Percentiles rank a stretch among this genome's conserved stretches.
phyloP scores from a whole-genome alignment of 805 yeast species.

The Candida dajiaensis region DNA sequence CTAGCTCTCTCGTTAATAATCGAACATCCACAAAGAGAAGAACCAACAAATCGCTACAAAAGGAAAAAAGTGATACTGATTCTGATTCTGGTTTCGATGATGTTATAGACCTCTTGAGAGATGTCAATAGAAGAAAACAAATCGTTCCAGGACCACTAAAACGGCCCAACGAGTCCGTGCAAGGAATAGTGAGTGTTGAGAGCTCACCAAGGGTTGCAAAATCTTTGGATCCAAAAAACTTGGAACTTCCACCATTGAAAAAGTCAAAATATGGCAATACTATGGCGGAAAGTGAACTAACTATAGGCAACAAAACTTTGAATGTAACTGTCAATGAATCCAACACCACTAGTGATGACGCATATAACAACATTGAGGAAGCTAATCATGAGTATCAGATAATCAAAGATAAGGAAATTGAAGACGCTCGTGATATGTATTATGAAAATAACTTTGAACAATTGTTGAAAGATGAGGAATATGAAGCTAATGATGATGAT shows the following conservation, averaged over 20 bases:
- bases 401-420: neutral
- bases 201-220: neutral
- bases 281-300: neutral
- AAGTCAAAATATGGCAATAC: neutral
- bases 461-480: neutral
- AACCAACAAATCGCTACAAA: neutral
- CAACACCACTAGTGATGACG: neutral
- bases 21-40: neutral
- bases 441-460: neutral
- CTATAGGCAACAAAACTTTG: neutral
- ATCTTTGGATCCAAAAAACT: neutral
- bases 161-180: neutral
- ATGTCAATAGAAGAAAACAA: neutral
- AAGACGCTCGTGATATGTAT: neutral
- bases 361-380: conserved; percentile 11
- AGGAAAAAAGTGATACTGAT: neutral
- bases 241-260: neutral
- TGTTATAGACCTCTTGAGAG: neutral
- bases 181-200: neutral
- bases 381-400: conserved; percentile 11
- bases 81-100: neutral
- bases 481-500: conserved; percentile 5
- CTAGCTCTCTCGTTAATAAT: neutral
- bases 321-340: neutral
- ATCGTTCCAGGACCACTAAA: neutral